These are phyloP conservation scores for Macadamia integrifolia DNA, from an alignment of 164 flowering plant genomes.

Conservation along the genomic window DNA sequence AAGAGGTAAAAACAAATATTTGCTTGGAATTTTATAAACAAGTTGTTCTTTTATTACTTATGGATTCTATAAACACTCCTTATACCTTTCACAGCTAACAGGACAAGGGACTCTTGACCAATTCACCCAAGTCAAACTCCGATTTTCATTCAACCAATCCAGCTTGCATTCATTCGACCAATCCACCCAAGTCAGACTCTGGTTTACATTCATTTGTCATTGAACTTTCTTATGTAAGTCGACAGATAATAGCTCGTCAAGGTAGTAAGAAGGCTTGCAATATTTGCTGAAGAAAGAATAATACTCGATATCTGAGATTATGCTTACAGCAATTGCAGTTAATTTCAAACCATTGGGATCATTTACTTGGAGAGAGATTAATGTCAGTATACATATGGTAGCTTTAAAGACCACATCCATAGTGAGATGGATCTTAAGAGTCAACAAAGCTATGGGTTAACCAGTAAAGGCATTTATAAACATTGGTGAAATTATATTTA, in stretches of 20 bases:
- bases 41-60: constrained; percentile 6
- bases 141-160: background rate
- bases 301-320: constrained; percentile 28
- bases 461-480: constrained; percentile 19
- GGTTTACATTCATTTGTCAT: constrained; percentile 22
- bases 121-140: constrained; percentile 46
- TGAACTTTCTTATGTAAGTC: constrained; percentile 31
- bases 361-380: constrained; percentile 32
- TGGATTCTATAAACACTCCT: constrained; percentile 23
- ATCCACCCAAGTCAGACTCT: too few species aligned
- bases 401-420: constrained; percentile 39
- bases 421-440: constrained; percentile 39
- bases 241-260: constrained; percentile 46
- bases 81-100: constrained; percentile 30
- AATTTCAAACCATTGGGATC: constrained; percentile 45
- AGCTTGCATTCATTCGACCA: too few species aligned
- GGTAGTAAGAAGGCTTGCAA: constrained; percentile 37
- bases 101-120: constrained; percentile 53
- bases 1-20: constrained; percentile 31
- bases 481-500: constrained; percentile 26
- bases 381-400: constrained; percentile 35
- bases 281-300: constrained; percentile 25
- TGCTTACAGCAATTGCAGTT: constrained; percentile 33
- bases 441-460: constrained; percentile 35
- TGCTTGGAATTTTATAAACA: constrained; percentile 26